phyloP scores from a whole-genome alignment of 176 grass and related monocot genomes.

The Aegilops sharonensis region DNA sequence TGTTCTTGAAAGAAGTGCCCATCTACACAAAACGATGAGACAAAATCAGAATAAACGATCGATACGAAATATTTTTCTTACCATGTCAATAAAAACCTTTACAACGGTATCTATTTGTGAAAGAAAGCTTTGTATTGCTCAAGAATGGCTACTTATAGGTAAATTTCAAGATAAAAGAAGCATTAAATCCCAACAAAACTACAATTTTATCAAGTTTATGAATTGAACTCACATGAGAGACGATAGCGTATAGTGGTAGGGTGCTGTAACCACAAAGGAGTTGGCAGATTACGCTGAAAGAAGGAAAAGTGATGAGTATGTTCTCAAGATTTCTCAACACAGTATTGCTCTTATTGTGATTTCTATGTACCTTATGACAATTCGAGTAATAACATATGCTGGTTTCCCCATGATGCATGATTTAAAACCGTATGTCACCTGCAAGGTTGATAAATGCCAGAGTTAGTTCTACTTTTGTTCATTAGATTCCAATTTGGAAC shows the following conservation, averaged over 20 bases:
- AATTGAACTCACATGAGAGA: constrained; percentile 68
- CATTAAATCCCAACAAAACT: background rate
- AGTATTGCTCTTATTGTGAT: background rate
- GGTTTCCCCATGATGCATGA: constrained; percentile 66
- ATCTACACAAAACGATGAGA: constrained; percentile 42
- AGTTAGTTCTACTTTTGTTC: background rate
- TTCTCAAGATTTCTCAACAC: background rate
- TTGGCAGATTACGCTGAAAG: constrained; percentile 56
- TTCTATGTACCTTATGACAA: constrained; percentile 48
- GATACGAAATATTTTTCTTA: background rate
- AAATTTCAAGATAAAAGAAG: background rate
- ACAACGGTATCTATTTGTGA: background rate
- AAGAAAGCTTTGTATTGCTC: background rate
- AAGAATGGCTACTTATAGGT: background rate
- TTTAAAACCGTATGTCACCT: constrained; percentile 47
- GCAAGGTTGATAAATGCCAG: background rate
- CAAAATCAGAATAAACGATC: background rate
- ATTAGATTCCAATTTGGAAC: background rate
- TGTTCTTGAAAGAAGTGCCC: constrained; percentile 82
- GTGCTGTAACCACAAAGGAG: constrained; percentile 69
- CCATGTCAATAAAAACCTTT: background rate
- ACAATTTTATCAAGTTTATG: background rate
- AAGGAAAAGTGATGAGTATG: background rate
- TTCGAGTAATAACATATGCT: constrained; percentile 35
- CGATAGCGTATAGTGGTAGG: constrained; percentile 77